A percentile compares a stretch with the other conserved stretches of the same genome.
Conservation (phyloP, 1,284 basidiomycete genomes). For the Megacollybia platyphylla region DNA sequence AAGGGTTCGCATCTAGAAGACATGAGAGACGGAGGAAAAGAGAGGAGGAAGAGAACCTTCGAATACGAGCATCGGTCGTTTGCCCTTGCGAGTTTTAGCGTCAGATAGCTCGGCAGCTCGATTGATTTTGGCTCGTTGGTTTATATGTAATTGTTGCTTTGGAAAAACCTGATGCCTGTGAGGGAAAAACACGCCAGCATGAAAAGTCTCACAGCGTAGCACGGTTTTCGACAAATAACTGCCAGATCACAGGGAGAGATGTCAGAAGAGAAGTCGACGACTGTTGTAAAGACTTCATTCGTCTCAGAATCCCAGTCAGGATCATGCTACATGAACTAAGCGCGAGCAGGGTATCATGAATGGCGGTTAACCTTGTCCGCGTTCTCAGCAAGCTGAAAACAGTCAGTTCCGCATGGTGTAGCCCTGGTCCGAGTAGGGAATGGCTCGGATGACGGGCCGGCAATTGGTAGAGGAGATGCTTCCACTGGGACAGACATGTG, state of each 20-base stretch:
- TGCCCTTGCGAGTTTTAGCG: background rate
- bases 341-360: background rate
- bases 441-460: conserved; percentile 11
- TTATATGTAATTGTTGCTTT: conserved; percentile 10
- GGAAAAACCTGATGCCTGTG: conserved; percentile 11
- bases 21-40: background rate
- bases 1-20: conserved; percentile 15
- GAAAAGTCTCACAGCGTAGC: conserved; percentile 22
- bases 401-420: conserved; percentile 22
- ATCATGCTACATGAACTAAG: too few relatives aligned
- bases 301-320: conserved; percentile 11
- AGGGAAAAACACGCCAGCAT: background rate
- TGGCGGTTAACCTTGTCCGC: background rate
- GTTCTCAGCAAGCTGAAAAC: conserved; percentile 19
- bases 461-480: conserved; percentile 16
- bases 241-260: conserved; percentile 29
- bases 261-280: conserved; percentile 22
- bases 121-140: conserved; percentile 4
- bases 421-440: conserved; percentile 10
- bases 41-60: conserved; percentile 1
- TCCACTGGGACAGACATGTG: conserved; percentile 15
- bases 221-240: conserved; percentile 26
- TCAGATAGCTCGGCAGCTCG: background rate
- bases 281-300: conserved; percentile 12
- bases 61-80: background rate